These are phyloP conservation scores for Fusarium globosum DNA, from an alignment of 2,329 filamentous ascomycete species.

Conservation along the genomic window DNA sequence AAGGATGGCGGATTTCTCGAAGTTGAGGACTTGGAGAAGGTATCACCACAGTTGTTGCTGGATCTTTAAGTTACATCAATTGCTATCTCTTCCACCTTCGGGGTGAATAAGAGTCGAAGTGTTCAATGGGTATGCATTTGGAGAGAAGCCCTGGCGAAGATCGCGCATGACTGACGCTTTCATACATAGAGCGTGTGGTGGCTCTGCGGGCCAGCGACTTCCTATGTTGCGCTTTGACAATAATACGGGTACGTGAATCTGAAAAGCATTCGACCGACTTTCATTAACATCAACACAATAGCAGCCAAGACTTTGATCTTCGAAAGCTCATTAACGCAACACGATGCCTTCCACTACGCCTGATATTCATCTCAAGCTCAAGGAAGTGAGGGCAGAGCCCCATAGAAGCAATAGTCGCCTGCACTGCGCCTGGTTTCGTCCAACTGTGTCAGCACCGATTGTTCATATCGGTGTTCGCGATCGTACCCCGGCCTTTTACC, in stretches of 20 bases:
- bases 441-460: not conserved
- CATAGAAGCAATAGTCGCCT: not conserved
- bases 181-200: not conserved
- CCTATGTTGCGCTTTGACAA: not conserved
- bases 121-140: not conserved
- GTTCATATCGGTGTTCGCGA: not conserved
- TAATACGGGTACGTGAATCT: not conserved
- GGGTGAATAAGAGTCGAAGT: not conserved
- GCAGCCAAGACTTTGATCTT: not conserved
- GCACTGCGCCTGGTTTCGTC: not conserved
- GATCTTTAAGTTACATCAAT: constrained; percentile 71
- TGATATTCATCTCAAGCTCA: not conserved
- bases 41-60: constrained; percentile 84
- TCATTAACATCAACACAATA: not conserved
- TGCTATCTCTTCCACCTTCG: not conserved
- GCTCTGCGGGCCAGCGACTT: not conserved
- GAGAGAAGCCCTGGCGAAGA: too few species aligned
- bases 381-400: not conserved
- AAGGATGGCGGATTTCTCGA: constrained; percentile 78
- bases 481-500: not conserved
- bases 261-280: not conserved
- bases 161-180: not conserved
- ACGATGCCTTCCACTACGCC: not conserved
- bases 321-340: not conserved
- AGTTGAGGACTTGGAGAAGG: constrained; percentile 90